These are phyloP conservation scores for Bipolaris cookei DNA, from an alignment of 2,329 filamentous ascomycete genomes.

Conservation along the genomic window DNA sequence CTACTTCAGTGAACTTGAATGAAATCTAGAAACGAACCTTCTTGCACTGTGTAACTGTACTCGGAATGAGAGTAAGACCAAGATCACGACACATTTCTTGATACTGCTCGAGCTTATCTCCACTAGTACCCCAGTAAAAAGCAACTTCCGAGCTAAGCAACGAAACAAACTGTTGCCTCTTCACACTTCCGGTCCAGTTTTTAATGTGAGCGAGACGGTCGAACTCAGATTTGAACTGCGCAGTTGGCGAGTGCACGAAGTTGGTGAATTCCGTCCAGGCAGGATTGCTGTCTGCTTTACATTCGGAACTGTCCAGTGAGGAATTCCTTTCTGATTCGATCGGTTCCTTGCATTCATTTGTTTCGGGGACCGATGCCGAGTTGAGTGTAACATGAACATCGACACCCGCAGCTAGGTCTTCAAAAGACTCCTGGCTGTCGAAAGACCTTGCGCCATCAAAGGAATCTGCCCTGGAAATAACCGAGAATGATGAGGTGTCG, in stretches of 20 bases:
- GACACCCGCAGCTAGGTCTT: neutral
- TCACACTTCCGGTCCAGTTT: conserved; percentile 8
- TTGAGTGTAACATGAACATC: neutral
- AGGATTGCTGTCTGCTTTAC: conserved; percentile 8
- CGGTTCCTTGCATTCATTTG: neutral
- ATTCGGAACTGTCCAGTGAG: neutral
- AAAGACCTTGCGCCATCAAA: conserved; percentile 16
- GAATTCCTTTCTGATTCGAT: neutral
- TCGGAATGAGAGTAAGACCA: conserved; percentile 23
- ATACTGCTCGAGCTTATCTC: conserved; percentile 28
- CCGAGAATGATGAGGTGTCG: conserved; percentile 21
- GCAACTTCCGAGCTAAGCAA: conserved; percentile 31
- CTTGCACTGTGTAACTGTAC: conserved; percentile 34
- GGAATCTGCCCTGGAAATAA: conserved; percentile 25
- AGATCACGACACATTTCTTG: conserved; percentile 37
- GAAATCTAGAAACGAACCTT: conserved; percentile 23
- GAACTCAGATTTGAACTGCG: conserved; percentile 29
- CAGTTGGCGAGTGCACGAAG: conserved; percentile 24
- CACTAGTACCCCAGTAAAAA: conserved; percentile 25
- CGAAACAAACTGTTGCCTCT: conserved; percentile 7
- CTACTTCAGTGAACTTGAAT: neutral
- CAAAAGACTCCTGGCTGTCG: conserved; percentile 1
- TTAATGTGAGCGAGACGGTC: conserved; percentile 23
- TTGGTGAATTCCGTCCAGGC: conserved; percentile 27
- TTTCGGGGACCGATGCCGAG: neutral